Percentiles rank a stretch among this genome's conserved stretches.
phyloP scores from a whole-genome alignment of 495 filamentous ascomycete species.

The Tuber aestivum region DNA sequence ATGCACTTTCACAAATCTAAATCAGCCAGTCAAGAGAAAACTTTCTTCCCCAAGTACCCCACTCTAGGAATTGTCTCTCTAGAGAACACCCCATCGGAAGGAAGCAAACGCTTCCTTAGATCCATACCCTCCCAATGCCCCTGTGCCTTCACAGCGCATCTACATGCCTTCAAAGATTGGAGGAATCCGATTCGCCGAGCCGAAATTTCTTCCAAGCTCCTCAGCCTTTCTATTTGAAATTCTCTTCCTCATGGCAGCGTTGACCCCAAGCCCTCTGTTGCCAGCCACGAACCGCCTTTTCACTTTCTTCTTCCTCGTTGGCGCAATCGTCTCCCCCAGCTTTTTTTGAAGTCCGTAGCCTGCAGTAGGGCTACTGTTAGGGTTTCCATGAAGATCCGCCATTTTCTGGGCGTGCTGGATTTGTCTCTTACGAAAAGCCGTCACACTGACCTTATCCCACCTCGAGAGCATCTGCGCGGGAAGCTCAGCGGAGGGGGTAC shows the following conservation, averaged over 20 bases:
- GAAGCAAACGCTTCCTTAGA: neutral
- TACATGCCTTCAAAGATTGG: constrained; percentile 21
- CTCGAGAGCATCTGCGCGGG: constrained; percentile 35
- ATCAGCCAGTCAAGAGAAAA: neutral
- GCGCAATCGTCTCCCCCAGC: constrained; percentile 40
- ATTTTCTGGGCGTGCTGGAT: constrained; percentile 37
- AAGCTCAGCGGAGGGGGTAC: constrained; percentile 19
- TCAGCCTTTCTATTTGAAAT: constrained; percentile 14
- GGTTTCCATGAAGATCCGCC: constrained; percentile 10
- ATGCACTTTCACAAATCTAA: constrained; percentile 3
- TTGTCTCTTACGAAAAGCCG: constrained; percentile 41
- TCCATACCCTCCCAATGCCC: neutral
- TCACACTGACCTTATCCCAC: constrained; percentile 42
- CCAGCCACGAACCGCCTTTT: constrained; percentile 29
- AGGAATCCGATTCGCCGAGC: constrained; percentile 18
- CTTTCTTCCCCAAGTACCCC: neutral
- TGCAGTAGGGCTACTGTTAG: neutral
- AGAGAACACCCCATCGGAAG: neutral
- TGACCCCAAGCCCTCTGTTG: constrained; percentile 18
- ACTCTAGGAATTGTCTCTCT: neutral
- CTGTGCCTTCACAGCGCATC: neutral
- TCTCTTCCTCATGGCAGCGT: constrained; percentile 22
- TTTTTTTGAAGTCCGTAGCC: constrained; percentile 22
- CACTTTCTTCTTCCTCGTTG: constrained; percentile 33
- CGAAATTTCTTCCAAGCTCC: constrained; percentile 7